Percentiles rank a stretch among this genome's conserved stretches.
Conservation (phyloP, 129 eudicot species). For the Tagetes patula region DNA sequence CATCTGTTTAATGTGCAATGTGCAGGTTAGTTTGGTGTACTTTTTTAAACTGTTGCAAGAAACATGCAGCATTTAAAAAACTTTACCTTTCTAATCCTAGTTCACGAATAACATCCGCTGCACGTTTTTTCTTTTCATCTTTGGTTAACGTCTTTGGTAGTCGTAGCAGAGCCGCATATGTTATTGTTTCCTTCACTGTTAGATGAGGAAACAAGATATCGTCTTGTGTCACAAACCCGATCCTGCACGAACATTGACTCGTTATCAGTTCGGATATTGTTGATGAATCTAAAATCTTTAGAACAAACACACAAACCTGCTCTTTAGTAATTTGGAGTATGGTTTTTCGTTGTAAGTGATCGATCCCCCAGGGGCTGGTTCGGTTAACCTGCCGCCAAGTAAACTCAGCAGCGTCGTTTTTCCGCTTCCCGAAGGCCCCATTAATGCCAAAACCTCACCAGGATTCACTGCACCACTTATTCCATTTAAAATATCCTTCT, state of each 20-base stretch:
- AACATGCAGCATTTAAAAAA: background rate
- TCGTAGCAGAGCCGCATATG: conserved; percentile 76
- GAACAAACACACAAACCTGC: conserved; percentile 47
- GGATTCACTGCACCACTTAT: conserved; percentile 81
- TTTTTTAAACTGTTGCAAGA: background rate
- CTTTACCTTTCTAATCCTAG: conserved; percentile 79
- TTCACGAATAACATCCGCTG: conserved; percentile 71
- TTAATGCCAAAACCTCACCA: conserved; percentile 88
- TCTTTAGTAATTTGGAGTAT: conserved; percentile 72
- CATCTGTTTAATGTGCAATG: conserved; percentile 50
- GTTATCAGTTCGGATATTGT: background rate
- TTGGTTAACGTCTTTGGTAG: conserved; percentile 62
- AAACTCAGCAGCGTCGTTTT: conserved; percentile 78
- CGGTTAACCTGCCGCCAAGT: conserved; percentile 71
- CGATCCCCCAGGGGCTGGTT: conserved; percentile 54
- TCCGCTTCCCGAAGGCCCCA: conserved; percentile 99
- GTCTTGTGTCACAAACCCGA: conserved; percentile 96
- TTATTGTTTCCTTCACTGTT: conserved; percentile 81
- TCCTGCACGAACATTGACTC: conserved; percentile 46
- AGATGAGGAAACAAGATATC: conserved; percentile 90
- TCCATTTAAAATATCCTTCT: conserved; percentile 73
- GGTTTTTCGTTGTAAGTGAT: conserved; percentile 84
- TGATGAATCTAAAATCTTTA: background rate
- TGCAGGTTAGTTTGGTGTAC: background rate
- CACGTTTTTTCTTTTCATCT: conserved; percentile 77